Base-by-base conservation (phyloP, 1,284 basidiomycete genomes). In the Puccinia novopanici region DNA sequence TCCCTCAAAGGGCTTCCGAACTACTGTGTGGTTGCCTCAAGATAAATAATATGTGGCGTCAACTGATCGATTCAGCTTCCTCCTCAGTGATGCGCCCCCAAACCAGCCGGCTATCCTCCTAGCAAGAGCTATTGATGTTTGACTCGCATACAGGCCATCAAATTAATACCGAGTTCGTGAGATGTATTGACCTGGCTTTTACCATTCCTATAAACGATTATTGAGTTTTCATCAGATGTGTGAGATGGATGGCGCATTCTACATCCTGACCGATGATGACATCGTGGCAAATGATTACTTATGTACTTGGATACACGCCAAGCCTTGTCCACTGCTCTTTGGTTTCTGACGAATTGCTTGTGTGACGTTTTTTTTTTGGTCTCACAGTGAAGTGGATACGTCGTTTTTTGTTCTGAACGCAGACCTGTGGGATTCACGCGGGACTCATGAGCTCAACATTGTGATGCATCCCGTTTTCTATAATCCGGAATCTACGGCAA, bases 401-500 rank as follows among this genome's bases (percentile, higher is more conserved):
- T 92, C 92, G 0, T 94, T 93, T 86, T 92, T 96, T 84, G 87
- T 96, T 65, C 91, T 94, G 37, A 93, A 92, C 63, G 93, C 93
- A 19, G 94, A 95, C 86, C 87, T 95, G 0, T 78, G 75, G 75
- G 65, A 70, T 34, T 70, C 75, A 9, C 48, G 93, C 84, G 91
- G 90, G 6, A 42, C 55, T 37, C 75, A 70, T 50, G 75, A 78
- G 24, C 42, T 57, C 27, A 78, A 78, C 27, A 78, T 78, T 52
- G 75, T 78, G 17, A 68, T 78, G 75, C 75, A 78, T 70, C 75
- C 75, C 4, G 75, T 78, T 65, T 78, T 68, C 50, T 78, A 37
- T 22, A 78, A 78, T 48, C 45, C 63, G 17, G 75, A 78, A 13
- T 40, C 48, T 37, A n/a, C 34, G n/a, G 8, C 52, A 30, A 74